phyloP scores from a whole-genome alignment of 352 stramenopile species.

The Globisporangium ultimum region DNA sequence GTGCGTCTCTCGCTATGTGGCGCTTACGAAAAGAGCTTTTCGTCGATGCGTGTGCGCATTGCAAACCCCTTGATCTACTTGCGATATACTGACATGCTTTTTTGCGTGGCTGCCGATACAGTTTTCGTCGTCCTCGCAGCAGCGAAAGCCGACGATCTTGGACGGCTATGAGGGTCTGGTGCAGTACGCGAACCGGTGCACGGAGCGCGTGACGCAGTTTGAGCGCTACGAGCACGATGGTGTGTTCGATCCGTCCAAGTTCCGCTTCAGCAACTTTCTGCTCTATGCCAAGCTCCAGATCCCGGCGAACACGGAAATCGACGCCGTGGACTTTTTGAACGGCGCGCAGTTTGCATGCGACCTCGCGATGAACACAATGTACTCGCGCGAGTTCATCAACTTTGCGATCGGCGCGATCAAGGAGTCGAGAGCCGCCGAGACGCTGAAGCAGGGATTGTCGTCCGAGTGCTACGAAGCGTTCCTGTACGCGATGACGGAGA shows the following conservation, averaged over 20 bases:
- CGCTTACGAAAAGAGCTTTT: no score
- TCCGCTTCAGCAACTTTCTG: constrained; percentile 16
- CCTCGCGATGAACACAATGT: constrained; percentile 47
- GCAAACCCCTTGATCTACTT: no score
- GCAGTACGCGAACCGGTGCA: constrained; percentile 9
- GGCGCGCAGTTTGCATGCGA: constrained; percentile 48
- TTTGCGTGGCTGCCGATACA: constrained; percentile 1
- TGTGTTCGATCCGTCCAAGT: constrained; percentile 5
- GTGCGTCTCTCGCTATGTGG: no score
- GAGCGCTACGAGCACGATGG: constrained; percentile 9
- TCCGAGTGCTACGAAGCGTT: constrained; percentile 48
- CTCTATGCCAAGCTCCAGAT: constrained; percentile 47
- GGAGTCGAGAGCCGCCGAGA: constrained; percentile 23
- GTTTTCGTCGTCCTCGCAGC: constrained; percentile 8
- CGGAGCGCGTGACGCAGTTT: constrained; percentile 1
- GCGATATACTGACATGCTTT: no score
- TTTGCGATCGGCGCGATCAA: constrained; percentile 36
- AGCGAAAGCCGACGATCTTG: constrained; percentile 9
- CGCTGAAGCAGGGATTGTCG: constrained; percentile 25
- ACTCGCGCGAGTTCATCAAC: constrained; percentile 51
- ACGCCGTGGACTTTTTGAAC: constrained; percentile 47
- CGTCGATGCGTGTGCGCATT: no score
- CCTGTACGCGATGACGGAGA: constrained; percentile 51
- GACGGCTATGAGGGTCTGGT: constrained; percentile 10
- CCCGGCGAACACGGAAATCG: constrained; percentile 43